Percentiles rank a stretch among this genome's conserved stretches.
phyloP scores from a whole-genome alignment of 352 stramenopile genomes.

The Globisporangium canariense region DNA sequence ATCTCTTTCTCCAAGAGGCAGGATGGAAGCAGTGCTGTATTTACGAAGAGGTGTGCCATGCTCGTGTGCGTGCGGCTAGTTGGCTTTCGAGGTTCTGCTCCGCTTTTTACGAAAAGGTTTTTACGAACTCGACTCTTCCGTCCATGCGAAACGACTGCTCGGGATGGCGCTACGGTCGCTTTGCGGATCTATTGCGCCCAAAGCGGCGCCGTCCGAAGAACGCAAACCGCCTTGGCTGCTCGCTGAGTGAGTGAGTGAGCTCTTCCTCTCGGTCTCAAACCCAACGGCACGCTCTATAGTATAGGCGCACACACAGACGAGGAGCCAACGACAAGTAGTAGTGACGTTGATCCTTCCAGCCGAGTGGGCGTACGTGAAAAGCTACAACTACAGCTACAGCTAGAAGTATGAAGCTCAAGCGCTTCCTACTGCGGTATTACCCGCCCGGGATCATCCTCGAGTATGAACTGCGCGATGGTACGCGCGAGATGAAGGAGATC shows the following conservation, averaged over 20 bases:
- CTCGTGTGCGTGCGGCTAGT: too few relatives aligned
- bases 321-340: too few relatives aligned
- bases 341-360: too few relatives aligned
- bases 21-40: too few relatives aligned
- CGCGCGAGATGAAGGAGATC: constrained; percentile 93
- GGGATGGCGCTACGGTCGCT: too few relatives aligned
- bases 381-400: too few relatives aligned
- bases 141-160: constrained; percentile 1
- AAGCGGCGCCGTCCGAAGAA: constrained; percentile 4
- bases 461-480: constrained; percentile 93
- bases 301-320: too few relatives aligned
- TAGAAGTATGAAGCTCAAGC: constrained; percentile 89
- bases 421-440: constrained; percentile 95
- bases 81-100: too few relatives aligned
- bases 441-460: constrained; percentile 95
- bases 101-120: constrained; percentile 8
- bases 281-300: background rate
- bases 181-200: background rate
- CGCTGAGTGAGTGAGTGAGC: background rate
- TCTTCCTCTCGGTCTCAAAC: background rate
- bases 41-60: too few relatives aligned
- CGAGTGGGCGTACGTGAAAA: too few relatives aligned
- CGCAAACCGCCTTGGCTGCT: background rate
- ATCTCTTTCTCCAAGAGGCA: too few relatives aligned
- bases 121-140: constrained; percentile 5